A percentile compares a stretch with the other conserved stretches of the same genome.
Evolutionary conservation across 305 asterid genomes (phyloP).

Genomic region (Solanum aculeatissimum): DNA sequence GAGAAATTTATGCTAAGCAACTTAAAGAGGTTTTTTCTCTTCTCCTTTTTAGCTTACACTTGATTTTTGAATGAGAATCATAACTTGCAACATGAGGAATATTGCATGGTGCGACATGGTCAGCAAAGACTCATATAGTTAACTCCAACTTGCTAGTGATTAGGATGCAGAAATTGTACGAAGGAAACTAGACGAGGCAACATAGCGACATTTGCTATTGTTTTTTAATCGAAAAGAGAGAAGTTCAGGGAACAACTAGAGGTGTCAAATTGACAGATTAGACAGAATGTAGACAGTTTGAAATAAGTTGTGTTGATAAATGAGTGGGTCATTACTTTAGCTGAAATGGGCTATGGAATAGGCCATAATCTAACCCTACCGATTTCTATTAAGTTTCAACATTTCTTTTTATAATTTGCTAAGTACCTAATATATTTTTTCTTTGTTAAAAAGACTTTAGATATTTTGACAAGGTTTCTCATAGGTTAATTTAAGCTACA

Average conservation of each 20-base stretch:
- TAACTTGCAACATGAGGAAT: too few relatives aligned
- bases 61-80: neutral
- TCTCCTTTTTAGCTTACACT: neutral
- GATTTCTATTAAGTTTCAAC: too few relatives aligned
- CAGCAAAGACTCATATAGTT: neutral
- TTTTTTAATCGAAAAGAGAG: neutral
- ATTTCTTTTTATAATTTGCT: too few relatives aligned
- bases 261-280: neutral
- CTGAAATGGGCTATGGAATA: neutral
- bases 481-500: too few relatives aligned
- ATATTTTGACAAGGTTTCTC: too few relatives aligned
- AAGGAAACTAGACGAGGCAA: neutral
- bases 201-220: too few relatives aligned
- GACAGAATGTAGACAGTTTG: neutral
- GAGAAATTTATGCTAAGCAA: constrained; percentile 56
- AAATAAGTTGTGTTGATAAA: neutral
- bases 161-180: neutral
- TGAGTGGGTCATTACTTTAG: neutral
- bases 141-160: neutral
- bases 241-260: neutral
- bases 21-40: constrained; percentile 37
- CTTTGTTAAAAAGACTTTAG: too few relatives aligned
- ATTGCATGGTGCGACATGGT: too few relatives aligned
- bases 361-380: neutral
- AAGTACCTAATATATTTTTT: too few relatives aligned